Conservation (phyloP, 129 eudicot genomes). For the Artemisia argyi region DNA sequence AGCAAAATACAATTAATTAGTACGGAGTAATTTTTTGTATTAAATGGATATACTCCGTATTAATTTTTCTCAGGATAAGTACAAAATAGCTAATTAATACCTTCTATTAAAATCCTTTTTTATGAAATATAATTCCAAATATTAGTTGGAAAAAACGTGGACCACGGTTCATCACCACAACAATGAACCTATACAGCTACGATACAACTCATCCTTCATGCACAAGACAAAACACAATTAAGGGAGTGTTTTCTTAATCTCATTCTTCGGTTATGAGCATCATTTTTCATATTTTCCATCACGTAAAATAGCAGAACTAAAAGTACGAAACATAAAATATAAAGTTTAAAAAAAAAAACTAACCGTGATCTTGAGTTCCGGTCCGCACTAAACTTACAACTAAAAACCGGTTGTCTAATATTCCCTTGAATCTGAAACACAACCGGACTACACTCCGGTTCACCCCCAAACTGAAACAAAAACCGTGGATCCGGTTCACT, state of each 20-base stretch:
- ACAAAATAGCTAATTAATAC: not conserved
- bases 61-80: not conserved
- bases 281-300: too few relatives aligned
- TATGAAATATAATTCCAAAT: not conserved
- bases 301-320: too few relatives aligned
- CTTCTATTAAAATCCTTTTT: not conserved
- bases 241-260: too few relatives aligned
- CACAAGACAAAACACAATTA: not conserved
- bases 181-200: conserved; percentile 23
- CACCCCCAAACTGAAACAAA: conserved; percentile 93
- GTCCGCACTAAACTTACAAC: conserved; percentile 91
- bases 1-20: not conserved
- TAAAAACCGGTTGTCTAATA: conserved; percentile 92
- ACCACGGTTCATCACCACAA: conserved; percentile 21
- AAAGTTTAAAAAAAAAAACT: conserved; percentile 28
- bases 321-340: too few relatives aligned
- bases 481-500: conserved; percentile 91
- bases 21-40: too few relatives aligned
- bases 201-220: conserved; percentile 18
- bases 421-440: conserved; percentile 92
- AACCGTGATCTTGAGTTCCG: conserved; percentile 87
- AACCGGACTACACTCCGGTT: conserved; percentile 94
- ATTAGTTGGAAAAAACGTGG: conserved; percentile 19
- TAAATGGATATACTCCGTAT: not conserved
- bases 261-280: too few relatives aligned